Conservation (phyloP, 202 grass and related monocot genomes). For the Digitaria exilis region DNA sequence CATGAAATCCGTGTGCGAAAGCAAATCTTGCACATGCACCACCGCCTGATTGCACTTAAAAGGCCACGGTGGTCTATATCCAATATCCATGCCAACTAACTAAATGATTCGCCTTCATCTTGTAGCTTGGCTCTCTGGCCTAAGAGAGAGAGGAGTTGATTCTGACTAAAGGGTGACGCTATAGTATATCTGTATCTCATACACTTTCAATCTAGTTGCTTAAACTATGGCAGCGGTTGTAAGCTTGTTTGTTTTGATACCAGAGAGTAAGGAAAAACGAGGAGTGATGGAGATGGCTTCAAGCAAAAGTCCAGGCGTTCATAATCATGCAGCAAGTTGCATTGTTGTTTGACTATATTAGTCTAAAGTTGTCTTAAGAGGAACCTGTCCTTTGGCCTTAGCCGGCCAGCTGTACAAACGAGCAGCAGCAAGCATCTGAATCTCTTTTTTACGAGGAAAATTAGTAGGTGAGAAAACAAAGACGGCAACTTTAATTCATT, state of each 20-base stretch:
- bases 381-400: neutral
- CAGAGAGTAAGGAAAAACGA: neutral
- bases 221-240: neutral
- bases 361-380: neutral
- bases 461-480: neutral
- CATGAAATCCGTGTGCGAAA: neutral
- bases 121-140: neutral
- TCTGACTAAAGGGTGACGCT: neutral
- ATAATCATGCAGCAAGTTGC: neutral
- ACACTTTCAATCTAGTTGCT: neutral
- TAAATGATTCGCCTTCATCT: neutral
- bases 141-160: neutral
- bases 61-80: neutral
- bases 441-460: neutral
- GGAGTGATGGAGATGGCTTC: neutral
- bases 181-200: neutral
- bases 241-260: neutral
- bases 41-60: neutral
- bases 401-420: conserved; percentile 9
- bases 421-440: neutral
- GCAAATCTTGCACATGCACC: neutral
- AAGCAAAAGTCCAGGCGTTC: neutral
- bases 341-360: neutral
- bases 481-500: neutral
- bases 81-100: neutral